These are phyloP conservation scores for Russula virescens DNA, from an alignment of 768 basidiomycete species.

Conservation along the genomic window DNA sequence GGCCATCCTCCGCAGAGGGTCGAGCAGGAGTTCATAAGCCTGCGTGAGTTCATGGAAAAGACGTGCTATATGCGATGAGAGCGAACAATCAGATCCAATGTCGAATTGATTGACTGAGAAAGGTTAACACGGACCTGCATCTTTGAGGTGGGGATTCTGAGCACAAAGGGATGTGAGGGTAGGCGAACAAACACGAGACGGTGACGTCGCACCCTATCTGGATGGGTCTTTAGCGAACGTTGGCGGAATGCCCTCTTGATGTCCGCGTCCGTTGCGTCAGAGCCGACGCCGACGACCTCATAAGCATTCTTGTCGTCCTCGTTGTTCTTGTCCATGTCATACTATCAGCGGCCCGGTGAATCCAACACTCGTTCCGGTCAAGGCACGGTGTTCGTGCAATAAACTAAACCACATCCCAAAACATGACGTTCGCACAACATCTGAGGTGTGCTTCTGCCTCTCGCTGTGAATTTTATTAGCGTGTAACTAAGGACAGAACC, in stretches of 20 bases:
- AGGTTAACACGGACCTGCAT: slow-evolving; percentile 49
- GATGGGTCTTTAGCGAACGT: slow-evolving; percentile 79
- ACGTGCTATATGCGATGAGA: slow-evolving; percentile 28
- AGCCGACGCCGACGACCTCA: slow-evolving; percentile 55
- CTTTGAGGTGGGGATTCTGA: slow-evolving; percentile 74
- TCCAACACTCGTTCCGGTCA: too few species aligned
- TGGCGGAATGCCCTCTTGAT: slow-evolving; percentile 76
- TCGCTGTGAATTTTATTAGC: background rate
- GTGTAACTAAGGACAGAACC: background rate
- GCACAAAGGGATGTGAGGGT: slow-evolving; percentile 13
- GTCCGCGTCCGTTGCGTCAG: slow-evolving; percentile 69
- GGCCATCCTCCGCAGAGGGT: slow-evolving; percentile 70
- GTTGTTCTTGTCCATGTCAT: slow-evolving; percentile 1
- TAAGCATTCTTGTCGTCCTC: slow-evolving; percentile 67
- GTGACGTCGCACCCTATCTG: slow-evolving; percentile 59
- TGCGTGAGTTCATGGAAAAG: slow-evolving; percentile 83
- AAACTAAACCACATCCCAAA: background rate
- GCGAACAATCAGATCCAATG: slow-evolving; percentile 34
- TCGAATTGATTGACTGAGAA: background rate
- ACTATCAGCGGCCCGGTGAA: slow-evolving; percentile 1
- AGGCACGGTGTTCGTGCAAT: too few species aligned
- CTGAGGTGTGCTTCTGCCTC: background rate
- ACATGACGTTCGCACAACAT: background rate
- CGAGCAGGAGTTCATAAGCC: slow-evolving; percentile 75
- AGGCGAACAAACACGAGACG: background rate